These are phyloP conservation scores for Gomphus sp. DNA, from an alignment of 1,284 basidiomycete genomes.

Conservation along the genomic window DNA sequence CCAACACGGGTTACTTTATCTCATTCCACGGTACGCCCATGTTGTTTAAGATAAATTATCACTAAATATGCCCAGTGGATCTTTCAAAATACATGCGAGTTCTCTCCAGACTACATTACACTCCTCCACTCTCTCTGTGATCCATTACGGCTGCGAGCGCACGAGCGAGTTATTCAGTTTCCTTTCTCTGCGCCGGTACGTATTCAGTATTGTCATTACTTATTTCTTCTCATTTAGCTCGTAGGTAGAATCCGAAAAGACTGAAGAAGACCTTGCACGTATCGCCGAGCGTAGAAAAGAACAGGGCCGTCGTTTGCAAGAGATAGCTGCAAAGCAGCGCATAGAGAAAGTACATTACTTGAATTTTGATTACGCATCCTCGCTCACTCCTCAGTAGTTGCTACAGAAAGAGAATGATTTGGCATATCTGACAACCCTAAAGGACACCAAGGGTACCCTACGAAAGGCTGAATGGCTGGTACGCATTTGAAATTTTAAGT, in stretches of 20 bases:
- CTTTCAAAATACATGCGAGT: constrained; percentile 81
- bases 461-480: constrained; percentile 72
- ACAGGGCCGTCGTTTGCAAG: constrained; percentile 82
- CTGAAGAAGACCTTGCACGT: constrained; percentile 80
- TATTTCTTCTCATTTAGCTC: not conserved
- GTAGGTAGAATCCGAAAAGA: constrained; percentile 68
- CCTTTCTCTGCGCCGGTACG: constrained; percentile 60
- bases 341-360: constrained; percentile 64
- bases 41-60: not conserved
- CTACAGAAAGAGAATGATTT: constrained; percentile 79
- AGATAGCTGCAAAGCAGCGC: constrained; percentile 84
- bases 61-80: constrained; percentile 56
- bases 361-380: not conserved
- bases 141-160: constrained; percentile 53
- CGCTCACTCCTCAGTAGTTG: constrained; percentile 34
- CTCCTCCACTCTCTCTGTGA: constrained; percentile 59
- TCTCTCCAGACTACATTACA: constrained; percentile 70
- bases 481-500: constrained; percentile 12
- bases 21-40: constrained; percentile 39
- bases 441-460: constrained; percentile 56
- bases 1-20: constrained; percentile 38
- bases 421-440: constrained; percentile 58
- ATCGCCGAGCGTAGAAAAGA: constrained; percentile 76
- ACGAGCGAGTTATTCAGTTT: constrained; percentile 76
- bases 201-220: not conserved